Conservation (phyloP, 768 basidiomycete genomes). For the Russula sp. region DNA sequence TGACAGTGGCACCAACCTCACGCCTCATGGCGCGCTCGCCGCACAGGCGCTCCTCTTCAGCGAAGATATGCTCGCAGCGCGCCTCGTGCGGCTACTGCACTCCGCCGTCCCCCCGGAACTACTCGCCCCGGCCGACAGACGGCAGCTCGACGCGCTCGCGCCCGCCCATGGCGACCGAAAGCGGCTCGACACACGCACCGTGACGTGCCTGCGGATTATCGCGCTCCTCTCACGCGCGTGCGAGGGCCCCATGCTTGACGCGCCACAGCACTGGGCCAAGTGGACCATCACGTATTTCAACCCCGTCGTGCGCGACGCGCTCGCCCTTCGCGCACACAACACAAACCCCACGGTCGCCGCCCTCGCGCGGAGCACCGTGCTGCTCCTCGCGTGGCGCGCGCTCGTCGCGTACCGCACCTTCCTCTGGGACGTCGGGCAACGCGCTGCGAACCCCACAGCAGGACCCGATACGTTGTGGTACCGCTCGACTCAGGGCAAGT, state of each 20-base stretch:
- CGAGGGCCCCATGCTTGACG: background rate
- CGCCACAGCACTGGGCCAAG: background rate
- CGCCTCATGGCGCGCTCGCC: background rate
- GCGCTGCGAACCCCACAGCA: background rate
- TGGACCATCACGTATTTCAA: constrained; percentile 11
- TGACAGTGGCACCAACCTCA: background rate
- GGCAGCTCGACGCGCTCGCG: background rate
- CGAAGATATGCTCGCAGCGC: constrained; percentile 10
- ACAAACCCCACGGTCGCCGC: background rate
- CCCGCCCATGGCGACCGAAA: background rate
- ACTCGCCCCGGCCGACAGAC: background rate
- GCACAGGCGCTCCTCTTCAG: constrained; percentile 13
- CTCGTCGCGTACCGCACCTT: constrained; percentile 10
- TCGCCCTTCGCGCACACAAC: background rate
- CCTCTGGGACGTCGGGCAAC: background rate
- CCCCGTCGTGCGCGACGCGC: constrained; percentile 1
- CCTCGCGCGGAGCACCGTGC: constrained; percentile 1
- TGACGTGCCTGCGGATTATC: constrained; percentile 1
- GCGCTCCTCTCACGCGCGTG: constrained; percentile 7
- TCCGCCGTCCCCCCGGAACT: constrained; percentile 3
- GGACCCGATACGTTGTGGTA: too few relatives aligned
- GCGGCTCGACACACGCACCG: constrained; percentile 6
- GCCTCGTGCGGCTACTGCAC: constrained; percentile 2
- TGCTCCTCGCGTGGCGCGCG: constrained; percentile 13
- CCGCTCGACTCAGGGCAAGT: background rate